Evolutionary conservation across 108 stramenopile genomes (phyloP), one percentile per base, ranked within the genome.

Genomic region (Conticribra weissflogii): DNA sequence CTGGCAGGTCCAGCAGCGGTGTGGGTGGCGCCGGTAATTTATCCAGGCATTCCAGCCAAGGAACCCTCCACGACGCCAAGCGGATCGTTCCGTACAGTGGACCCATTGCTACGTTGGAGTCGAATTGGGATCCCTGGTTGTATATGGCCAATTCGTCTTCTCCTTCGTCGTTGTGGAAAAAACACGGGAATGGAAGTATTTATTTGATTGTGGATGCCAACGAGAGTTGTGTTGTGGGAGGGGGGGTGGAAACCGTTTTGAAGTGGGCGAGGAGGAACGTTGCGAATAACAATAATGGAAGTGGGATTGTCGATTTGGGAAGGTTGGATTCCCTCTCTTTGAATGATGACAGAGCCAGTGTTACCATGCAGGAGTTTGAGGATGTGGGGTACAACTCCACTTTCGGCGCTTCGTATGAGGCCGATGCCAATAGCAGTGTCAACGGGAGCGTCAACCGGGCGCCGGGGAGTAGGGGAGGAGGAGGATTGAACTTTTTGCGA

Each of bases 201-300:
- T 64, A 86, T 36, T 29, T 92, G 45, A 77, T 87, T 23, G 75
- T 92, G 22, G 57, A 61, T 28, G 66, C 68, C 49, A 83, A 86
- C 59, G 47, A 78, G 17, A 57, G 63, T 27, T 87, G 86, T 47
- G 68, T 78, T 18, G 28, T 88, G 22, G 50, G 70, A 14, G 86
- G 86, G 45, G 91, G 88, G 21, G 86, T 92, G 17, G 91, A 92
- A 54, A 52, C 75, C 22, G 78, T 92, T 24, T 57, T 88, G 5
- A 87, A 85, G 28, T 75, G 71, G 49, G 36, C 8, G 36, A 41
- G 12, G 12, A 41, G 8, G 36, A 41, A 41, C 12, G n/a, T n/a
- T n/a, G n/a, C n/a, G n/a, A 48, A 47, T 32, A 18, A 33, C 17
- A 21, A 12, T 0, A 48, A 47, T 34, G 15, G 17, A 15, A 22